These are phyloP conservation scores for Kregervanrija delftensis DNA, from an alignment of 805 yeast genomes.

Conservation along the genomic window DNA sequence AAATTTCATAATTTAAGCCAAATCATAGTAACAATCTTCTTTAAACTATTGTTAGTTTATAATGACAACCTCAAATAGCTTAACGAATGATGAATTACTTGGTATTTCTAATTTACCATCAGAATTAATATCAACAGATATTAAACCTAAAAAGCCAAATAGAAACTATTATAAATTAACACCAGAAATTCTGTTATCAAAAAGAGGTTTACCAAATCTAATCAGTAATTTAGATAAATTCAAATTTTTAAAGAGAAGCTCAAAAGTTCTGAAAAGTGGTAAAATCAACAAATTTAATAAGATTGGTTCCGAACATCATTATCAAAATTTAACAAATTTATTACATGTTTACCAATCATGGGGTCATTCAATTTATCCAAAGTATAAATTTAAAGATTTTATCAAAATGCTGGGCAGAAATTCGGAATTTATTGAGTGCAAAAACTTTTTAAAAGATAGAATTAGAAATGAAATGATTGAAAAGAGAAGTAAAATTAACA, in stretches of 20 bases:
- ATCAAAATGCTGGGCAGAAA: constrained; percentile 44
- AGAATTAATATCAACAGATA: background rate
- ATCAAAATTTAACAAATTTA: constrained; percentile 41
- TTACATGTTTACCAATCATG: constrained; percentile 59
- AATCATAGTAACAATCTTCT: too few species aligned
- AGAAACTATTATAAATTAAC: constrained; percentile 40
- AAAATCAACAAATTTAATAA: constrained; percentile 7
- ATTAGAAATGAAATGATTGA: constrained; percentile 31
- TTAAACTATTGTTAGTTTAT: too few species aligned
- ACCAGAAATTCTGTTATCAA: constrained; percentile 41
- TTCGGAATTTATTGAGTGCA: constrained; percentile 36
- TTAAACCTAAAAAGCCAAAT: constrained; percentile 14
- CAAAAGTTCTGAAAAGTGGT: constrained; percentile 5
- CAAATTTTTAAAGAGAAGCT: constrained; percentile 22
- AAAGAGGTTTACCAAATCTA: constrained; percentile 53
- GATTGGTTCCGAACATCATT: constrained; percentile 35
- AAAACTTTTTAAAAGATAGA: constrained; percentile 33
- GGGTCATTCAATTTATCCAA: constrained; percentile 75
- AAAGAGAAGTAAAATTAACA: background rate
- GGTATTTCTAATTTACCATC: constrained; percentile 17
- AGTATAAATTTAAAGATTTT: constrained; percentile 71
- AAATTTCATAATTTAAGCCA: too few species aligned
- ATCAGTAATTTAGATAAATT: constrained; percentile 29
- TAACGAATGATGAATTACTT: constrained; percentile 23
- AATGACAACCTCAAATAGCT: constrained; percentile 8